Base-by-base conservation (phyloP, 2,329 filamentous ascomycete species). In the Bisporella sp. region DNA sequence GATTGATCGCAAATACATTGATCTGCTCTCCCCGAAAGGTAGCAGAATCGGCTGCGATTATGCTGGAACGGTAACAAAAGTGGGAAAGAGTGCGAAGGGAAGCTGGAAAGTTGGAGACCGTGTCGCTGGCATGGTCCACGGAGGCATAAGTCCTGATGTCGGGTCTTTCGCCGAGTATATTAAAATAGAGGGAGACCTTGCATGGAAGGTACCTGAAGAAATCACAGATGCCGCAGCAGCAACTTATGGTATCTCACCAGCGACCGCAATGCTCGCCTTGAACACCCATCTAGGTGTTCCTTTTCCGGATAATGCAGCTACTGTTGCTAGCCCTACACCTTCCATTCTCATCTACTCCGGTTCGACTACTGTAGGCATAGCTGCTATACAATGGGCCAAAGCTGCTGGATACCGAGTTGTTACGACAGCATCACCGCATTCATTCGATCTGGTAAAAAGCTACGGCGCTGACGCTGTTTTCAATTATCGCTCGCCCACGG, bases 41-140 rank as follows among this genome's bases (percentile, higher is more conserved):
- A 45, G 44, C 32, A 47, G 45, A 21, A 31, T 50, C 30, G 50
- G 52, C 31, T 54, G 49, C 52, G 54, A 55, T 43, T 57, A 50
- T 47, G 47, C 52, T 29, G 52, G 54, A 6, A 58, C 69, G 12
- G 69, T 77, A 3, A 66, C 71, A 12, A 66, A 69, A 42, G 64
- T 75, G 31, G 73, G 73, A 37, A 61, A 71, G 55, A 41, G 41
- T 31, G 73, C 41, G 73, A 78, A 13, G 69, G 68, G 13, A 67
- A 75, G 73, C 66, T 69, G 72, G 63, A 66, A 69, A 48, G 77
- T 78, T 54, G 75, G 75, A 2, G 74, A 78, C 53, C 69, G 73
- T 42, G 41, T 67, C 66, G 62, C 56, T 5, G 57, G 54, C 37
- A 43, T 66, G 5, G 62, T 57, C 1, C 67, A 71, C 47, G 45